A percentile compares a stretch with the other conserved stretches of the same genome.
These are phyloP conservation scores for Diplodia scrobiculata DNA, from an alignment of 2,329 filamentous ascomycete genomes.

Conservation along the genomic window DNA sequence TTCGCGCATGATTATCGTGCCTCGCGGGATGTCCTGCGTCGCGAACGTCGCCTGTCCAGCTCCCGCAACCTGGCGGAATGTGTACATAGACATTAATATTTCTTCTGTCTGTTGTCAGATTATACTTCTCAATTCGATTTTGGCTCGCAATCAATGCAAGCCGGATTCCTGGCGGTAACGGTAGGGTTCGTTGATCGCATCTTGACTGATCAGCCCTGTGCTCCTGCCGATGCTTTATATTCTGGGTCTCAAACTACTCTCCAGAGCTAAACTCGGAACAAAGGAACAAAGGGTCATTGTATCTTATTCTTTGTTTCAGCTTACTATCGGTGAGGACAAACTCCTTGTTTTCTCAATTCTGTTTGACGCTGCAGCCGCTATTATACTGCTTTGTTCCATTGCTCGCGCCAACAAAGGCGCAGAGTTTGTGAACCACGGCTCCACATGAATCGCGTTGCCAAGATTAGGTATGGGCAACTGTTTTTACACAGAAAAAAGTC, in stretches of 20 bases:
- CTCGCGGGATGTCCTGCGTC: neutral
- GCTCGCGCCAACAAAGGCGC: too few relatives aligned
- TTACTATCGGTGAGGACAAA: too few relatives aligned
- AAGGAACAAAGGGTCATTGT: too few relatives aligned
- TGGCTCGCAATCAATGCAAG: neutral
- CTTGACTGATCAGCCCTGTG: neutral
- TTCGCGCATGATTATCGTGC: neutral
- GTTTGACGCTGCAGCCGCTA: too few relatives aligned
- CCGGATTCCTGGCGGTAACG: neutral
- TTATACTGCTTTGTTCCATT: too few relatives aligned
- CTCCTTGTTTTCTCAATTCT: too few relatives aligned
- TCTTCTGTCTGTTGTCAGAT: neutral
- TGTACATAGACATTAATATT: neutral
- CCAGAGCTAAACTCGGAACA: too few relatives aligned
- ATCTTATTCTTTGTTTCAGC: too few relatives aligned
- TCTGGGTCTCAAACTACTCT: neutral
- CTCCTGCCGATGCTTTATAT: neutral
- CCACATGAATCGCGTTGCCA: too few relatives aligned
- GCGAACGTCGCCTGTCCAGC: conserved; percentile 5
- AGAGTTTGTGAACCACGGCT: too few relatives aligned
- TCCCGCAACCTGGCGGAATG: conserved; percentile 1
- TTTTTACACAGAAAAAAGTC: neutral
- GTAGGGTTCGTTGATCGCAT: neutral
- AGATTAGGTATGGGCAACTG: neutral
- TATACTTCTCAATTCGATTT: neutral